Base-by-base conservation (phyloP, 495 filamentous ascomycete species). In the Jackrogersella minutella region DNA sequence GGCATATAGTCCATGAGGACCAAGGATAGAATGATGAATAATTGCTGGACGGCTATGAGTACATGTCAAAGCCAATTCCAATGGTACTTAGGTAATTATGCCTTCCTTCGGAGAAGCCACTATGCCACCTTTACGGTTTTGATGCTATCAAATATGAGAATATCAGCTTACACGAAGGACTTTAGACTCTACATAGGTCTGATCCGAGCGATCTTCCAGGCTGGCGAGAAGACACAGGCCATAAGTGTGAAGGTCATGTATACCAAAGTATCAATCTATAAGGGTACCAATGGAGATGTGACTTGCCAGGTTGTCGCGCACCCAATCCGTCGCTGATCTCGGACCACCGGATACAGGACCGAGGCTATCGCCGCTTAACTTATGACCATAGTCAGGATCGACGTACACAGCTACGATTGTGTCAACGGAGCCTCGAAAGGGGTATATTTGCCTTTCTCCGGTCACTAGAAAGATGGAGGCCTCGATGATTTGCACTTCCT, bases 201-300 rank as follows among this genome's bases (percentile, higher is more conserved):
- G 66, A 91, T 76, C 1, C 77, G 66, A 34, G 70, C 76, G 7
- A 90, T 74, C 19, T 74, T 75, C 30, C 81, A 73, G 8, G 74
- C 71, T 1, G 81, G 78, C n/a, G 84, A 68, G 74, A 83, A 88
- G 72, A 84, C 85, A 67, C 80, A 79, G 13, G 90, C 82, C 78
- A 90, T 80, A 5, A 88, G 80, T 1, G 85, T 87, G 46, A 90
- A 73, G 13, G 85, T 82, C 87, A 90, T 89, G 78, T 90, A 91
- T n/a, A 81, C 77, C 66, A 85, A 90, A 2, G 88, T 88, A 34
- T 91, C 89, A 61, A 88, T 79, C 83, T 85, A 79, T 19, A 82
- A 67, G 0, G 82, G 83, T 4, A 81, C 81, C 3, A 82, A 71
- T 8, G 84, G 64, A 34, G 82, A 74, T 49, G 84, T 58, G 21